Evolutionary conservation across 1,284 basidiomycete species (phyloP).

Genomic region (Cryptococcus floricola): DNA sequence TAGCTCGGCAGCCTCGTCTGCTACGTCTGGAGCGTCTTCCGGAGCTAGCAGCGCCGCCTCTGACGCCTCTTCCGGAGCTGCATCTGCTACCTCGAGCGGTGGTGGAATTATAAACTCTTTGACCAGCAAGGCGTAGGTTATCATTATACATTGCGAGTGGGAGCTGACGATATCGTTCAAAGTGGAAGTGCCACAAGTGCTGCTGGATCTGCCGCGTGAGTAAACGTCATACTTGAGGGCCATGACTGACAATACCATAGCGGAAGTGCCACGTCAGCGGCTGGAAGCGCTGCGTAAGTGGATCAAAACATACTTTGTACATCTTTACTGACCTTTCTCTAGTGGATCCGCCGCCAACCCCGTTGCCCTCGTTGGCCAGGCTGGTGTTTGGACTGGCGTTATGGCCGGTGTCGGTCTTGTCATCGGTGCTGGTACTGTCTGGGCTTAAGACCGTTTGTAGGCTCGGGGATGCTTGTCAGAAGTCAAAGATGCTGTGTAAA

Average conservation of each 20-base stretch:
- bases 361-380: conserved; percentile 1
- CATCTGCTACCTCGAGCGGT: conserved; percentile 1
- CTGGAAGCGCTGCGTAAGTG: too few relatives aligned
- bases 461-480: neutral
- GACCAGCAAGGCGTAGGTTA: neutral
- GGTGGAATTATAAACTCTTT: neutral
- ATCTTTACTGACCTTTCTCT: too few relatives aligned
- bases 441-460: conserved; percentile 11
- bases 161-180: too few relatives aligned
- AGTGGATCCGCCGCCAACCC: conserved; percentile 5
- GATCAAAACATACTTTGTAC: neutral
- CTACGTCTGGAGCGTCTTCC: neutral
- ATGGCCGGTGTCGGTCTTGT: conserved; percentile 22
- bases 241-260: too few relatives aligned
- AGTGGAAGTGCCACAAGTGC: neutral
- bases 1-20: conserved; percentile 4
- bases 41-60: neutral
- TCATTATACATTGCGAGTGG: too few relatives aligned
- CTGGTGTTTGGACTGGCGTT: conserved; percentile 16
- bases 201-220: neutral
- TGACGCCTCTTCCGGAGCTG: neutral
- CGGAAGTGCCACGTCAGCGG: too few relatives aligned
- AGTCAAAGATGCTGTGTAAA: neutral
- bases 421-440: conserved; percentile 20
- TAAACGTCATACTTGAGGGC: neutral